Conservation (phyloP, 164 flowering plant species). For the Macadamia integrifolia region DNA sequence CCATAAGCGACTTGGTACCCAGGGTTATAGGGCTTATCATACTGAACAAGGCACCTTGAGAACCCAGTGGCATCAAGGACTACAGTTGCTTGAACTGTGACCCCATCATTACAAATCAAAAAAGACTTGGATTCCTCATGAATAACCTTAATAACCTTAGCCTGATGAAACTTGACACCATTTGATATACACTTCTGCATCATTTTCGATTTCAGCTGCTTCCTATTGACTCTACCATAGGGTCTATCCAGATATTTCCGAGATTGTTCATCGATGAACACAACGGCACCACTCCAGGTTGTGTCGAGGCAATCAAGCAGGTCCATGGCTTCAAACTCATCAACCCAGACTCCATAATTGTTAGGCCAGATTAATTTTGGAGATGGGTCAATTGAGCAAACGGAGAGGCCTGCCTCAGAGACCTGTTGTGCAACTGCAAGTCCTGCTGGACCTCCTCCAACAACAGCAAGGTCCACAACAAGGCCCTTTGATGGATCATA, state of each 20-base stretch:
- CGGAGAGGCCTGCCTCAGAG: conserved; percentile 81
- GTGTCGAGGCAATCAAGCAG: conserved; percentile 91
- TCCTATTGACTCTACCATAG: conserved; percentile 82
- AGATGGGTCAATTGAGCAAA: conserved; percentile 79
- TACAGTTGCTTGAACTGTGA: conserved; percentile 66
- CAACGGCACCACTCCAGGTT: conserved; percentile 88
- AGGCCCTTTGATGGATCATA: conserved; percentile 63
- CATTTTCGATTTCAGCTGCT: conserved; percentile 83
- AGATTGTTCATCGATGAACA: conserved; percentile 45
- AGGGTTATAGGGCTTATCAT: conserved; percentile 87
- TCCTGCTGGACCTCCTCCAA: conserved; percentile 96
- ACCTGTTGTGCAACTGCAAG: conserved; percentile 92
- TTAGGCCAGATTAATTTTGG: conserved; percentile 89
- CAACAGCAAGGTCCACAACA: conserved; percentile 78
- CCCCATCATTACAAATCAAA: conserved; percentile 77
- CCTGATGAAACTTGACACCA: conserved; percentile 90
- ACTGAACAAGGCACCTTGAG: conserved; percentile 74
- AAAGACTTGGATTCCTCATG: conserved; percentile 75
- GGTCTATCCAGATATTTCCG: conserved; percentile 66
- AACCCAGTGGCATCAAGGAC: conserved; percentile 96
- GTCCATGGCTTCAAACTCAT: conserved; percentile 93
- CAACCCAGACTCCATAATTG: conserved; percentile 96
- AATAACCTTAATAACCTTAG: conserved; percentile 72
- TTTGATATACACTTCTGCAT: conserved; percentile 74
- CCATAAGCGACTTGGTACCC: conserved; percentile 97